phyloP scores from a whole-genome alignment of 192 early-diverging fungal genomes.

The Jimgerdemannia flammicorona region DNA sequence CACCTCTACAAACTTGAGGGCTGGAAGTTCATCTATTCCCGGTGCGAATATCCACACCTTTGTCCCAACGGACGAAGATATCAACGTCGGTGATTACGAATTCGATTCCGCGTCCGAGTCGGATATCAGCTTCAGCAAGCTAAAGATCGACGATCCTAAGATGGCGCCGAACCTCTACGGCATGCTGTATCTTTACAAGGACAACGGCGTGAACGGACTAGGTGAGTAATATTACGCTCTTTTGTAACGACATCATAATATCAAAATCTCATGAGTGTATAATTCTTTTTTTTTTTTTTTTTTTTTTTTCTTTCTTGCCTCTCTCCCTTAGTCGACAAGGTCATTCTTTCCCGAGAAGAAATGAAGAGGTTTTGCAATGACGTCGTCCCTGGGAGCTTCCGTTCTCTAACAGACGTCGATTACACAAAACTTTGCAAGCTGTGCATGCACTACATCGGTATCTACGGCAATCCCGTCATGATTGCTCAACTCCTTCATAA shows the following conservation, averaged over 20 bases:
- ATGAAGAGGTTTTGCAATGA: constrained; percentile 15
- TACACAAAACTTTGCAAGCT: constrained; percentile 1
- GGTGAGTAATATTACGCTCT: constrained; percentile 5
- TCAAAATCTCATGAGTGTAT: neutral
- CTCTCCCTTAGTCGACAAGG: constrained; percentile 10
- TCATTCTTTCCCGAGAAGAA: neutral
- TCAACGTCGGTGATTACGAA: no score
- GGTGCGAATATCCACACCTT: no score
- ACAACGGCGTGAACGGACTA: constrained; percentile 13
- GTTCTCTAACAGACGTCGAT: constrained; percentile 8
- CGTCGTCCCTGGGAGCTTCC: constrained; percentile 5
- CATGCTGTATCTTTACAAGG: constrained; percentile 9
- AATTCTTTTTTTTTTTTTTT: no score
- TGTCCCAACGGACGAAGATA: no score
- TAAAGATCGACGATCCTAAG: no score
- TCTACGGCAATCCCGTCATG: constrained; percentile 9
- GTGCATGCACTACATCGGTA: constrained; percentile 1
- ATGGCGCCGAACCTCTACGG: constrained; percentile 2
- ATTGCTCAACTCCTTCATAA: constrained; percentile 12
- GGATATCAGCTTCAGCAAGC: no score
- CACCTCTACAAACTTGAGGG: no score
- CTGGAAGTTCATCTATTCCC: no score
- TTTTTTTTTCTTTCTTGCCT: neutral
- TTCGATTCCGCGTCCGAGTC: no score
- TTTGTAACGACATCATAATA: neutral